A percentile compares a stretch with the other conserved stretches of the same genome.
These are phyloP conservation scores for Apium graveolens DNA, from an alignment of 129 eudicot species.

Conservation along the genomic window DNA sequence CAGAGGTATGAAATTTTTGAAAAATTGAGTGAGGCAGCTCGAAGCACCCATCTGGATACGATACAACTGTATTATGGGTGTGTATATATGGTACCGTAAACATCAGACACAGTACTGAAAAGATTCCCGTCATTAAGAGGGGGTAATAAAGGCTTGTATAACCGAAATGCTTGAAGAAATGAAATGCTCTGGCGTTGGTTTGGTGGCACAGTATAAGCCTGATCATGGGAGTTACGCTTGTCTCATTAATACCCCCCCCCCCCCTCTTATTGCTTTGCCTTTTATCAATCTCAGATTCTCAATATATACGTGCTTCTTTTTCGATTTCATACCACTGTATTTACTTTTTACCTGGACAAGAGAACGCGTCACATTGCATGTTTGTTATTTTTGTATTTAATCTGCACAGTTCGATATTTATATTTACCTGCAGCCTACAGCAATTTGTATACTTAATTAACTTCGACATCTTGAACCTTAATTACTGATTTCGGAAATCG, in stretches of 20 bases:
- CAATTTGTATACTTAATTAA: too few species aligned
- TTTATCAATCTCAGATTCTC: background rate
- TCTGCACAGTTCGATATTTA: too few species aligned
- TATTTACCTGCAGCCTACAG: too few species aligned
- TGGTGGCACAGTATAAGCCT: slow-evolving; percentile 2
- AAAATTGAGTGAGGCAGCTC: background rate
- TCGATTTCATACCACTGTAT: background rate
- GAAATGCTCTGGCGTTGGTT: background rate
- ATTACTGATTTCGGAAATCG: too few species aligned
- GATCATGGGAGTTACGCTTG: slow-evolving; percentile 3
- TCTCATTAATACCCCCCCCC: background rate
- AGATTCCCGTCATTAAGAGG: background rate
- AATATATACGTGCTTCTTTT: background rate
- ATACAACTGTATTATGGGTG: background rate
- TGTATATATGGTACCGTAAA: background rate
- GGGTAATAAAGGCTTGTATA: background rate
- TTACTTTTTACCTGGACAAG: too few species aligned
- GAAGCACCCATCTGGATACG: background rate
- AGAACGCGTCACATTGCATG: background rate
- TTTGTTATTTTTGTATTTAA: background rate
- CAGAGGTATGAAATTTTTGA: background rate
- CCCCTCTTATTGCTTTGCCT: background rate
- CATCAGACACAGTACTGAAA: slow-evolving; percentile 4
- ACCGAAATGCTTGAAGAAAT: background rate
- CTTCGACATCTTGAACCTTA: too few species aligned